Evolutionary conservation across 352 stramenopile genomes (phyloP).

Genomic region (Phytophthora parvispora): DNA sequence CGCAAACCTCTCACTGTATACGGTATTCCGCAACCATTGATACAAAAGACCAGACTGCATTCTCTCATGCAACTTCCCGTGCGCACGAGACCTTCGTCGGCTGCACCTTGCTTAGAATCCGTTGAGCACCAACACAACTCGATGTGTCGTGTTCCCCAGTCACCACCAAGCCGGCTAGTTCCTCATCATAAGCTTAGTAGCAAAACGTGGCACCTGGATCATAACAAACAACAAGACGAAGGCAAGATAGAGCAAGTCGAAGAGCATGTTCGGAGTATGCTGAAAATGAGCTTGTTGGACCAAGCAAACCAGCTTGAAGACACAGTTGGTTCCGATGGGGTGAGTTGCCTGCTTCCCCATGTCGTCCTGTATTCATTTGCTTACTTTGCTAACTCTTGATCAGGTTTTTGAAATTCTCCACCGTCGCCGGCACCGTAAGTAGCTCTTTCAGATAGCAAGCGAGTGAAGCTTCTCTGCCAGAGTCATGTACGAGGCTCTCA

Average conservation of each 20-base stretch:
- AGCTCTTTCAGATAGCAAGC: slow-evolving; percentile 23
- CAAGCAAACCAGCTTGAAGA: slow-evolving; percentile 68
- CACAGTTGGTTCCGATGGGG: slow-evolving; percentile 59
- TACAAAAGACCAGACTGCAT: slow-evolving; percentile 42
- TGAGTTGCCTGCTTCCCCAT: slow-evolving; percentile 27
- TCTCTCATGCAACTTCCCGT: slow-evolving; percentile 23
- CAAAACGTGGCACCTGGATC: slow-evolving; percentile 2
- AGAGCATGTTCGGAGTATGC: slow-evolving; percentile 66
- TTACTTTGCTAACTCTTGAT: slow-evolving; percentile 3
- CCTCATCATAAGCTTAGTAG: not conserved
- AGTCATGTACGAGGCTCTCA: slow-evolving; percentile 70
- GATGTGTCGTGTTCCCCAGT: slow-evolving; percentile 19
- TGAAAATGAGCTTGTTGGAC: slow-evolving; percentile 63
- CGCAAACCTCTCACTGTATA: slow-evolving; percentile 61
- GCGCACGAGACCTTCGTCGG: slow-evolving; percentile 30
- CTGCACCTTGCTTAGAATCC: slow-evolving; percentile 23
- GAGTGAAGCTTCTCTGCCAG: slow-evolving; percentile 48
- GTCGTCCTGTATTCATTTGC: not conserved
- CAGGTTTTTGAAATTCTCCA: slow-evolving; percentile 76
- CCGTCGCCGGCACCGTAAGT: slow-evolving; percentile 48
- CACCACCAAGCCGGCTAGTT: slow-evolving; percentile 33
- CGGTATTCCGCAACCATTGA: slow-evolving; percentile 54
- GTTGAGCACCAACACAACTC: not conserved
- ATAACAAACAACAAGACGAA: slow-evolving; percentile 9
- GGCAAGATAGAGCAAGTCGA: slow-evolving; percentile 29